These are phyloP conservation scores for Cladosporium sp. DNA, from an alignment of 2,329 filamentous ascomycete genomes.

Conservation along the genomic window DNA sequence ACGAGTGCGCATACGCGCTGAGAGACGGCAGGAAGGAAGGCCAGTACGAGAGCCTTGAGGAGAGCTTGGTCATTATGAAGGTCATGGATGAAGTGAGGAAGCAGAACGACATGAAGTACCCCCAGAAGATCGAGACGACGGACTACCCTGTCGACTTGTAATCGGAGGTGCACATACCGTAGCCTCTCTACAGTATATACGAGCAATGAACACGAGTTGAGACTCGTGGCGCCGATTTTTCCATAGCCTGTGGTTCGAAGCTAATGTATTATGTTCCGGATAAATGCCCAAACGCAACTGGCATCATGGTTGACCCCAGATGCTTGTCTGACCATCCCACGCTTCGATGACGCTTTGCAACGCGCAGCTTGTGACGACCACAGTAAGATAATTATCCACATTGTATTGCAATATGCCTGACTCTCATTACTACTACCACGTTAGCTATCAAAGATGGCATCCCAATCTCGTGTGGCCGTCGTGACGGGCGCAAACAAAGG, in stretches of 20 bases:
- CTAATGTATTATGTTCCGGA: neutral
- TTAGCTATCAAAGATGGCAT: slow-evolving; percentile 25
- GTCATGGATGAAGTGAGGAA: slow-evolving; percentile 68
- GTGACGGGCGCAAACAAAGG: slow-evolving; percentile 59
- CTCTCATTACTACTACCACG: neutral
- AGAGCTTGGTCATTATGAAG: slow-evolving; percentile 85
- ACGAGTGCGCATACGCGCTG: slow-evolving; percentile 73
- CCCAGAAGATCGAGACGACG: slow-evolving; percentile 64
- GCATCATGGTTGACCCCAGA: neutral
- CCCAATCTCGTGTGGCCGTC: slow-evolving; percentile 46
- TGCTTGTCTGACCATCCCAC: neutral
- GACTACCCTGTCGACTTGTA: slow-evolving; percentile 51
- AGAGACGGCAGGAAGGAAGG: slow-evolving; percentile 78
- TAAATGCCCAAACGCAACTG: neutral
- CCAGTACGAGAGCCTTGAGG: slow-evolving; percentile 65
- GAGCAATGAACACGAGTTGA: neutral
- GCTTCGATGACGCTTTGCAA: neutral
- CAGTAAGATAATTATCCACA: neutral
- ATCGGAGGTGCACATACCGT: neutral
- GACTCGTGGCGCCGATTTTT: neutral
- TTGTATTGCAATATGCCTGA: neutral
- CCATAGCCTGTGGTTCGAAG: neutral
- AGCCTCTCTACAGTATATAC: neutral
- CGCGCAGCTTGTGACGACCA: neutral
- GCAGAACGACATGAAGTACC: slow-evolving; percentile 63